phyloP scores from a whole-genome alignment of 257 asterid species.

The Nicotiana knightiana region DNA sequence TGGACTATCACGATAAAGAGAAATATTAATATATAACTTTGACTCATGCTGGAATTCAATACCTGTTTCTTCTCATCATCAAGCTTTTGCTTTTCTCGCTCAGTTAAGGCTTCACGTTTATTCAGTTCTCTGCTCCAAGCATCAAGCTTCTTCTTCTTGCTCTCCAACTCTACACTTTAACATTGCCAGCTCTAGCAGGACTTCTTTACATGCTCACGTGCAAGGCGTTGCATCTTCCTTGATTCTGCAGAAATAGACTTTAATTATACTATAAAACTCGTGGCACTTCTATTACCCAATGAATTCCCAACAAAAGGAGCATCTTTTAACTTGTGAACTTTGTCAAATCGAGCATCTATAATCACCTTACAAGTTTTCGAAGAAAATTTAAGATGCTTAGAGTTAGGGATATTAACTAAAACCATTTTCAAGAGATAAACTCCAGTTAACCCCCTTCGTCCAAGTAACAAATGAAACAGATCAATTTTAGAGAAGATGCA shows the following conservation, averaged over 20 bases:
- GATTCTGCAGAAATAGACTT: constrained; percentile 37
- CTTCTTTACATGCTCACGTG: constrained; percentile 66
- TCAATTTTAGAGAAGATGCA: neutral
- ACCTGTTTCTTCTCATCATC: constrained; percentile 81
- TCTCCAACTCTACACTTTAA: constrained; percentile 55
- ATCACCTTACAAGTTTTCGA: neutral
- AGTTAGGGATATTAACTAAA: neutral
- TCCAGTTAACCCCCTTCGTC: neutral
- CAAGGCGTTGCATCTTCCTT: constrained; percentile 64
- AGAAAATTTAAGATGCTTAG: neutral
- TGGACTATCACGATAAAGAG: neutral
- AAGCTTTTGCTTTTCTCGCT: constrained; percentile 75
- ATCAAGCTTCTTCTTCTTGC: constrained; percentile 57
- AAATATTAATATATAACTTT: neutral
- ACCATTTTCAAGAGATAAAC: neutral
- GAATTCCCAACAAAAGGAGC: neutral
- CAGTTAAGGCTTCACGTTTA: constrained; percentile 69
- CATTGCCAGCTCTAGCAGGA: constrained; percentile 67
- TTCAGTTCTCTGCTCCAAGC: constrained; percentile 76
- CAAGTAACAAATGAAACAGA: neutral
- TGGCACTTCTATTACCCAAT: neutral
- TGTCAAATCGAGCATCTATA: neutral
- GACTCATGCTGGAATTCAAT: constrained; percentile 2
- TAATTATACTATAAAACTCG: neutral
- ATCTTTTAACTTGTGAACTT: neutral